Conservation (phyloP, 139 green algal genomes). For the Nannochloris sp. region DNA sequence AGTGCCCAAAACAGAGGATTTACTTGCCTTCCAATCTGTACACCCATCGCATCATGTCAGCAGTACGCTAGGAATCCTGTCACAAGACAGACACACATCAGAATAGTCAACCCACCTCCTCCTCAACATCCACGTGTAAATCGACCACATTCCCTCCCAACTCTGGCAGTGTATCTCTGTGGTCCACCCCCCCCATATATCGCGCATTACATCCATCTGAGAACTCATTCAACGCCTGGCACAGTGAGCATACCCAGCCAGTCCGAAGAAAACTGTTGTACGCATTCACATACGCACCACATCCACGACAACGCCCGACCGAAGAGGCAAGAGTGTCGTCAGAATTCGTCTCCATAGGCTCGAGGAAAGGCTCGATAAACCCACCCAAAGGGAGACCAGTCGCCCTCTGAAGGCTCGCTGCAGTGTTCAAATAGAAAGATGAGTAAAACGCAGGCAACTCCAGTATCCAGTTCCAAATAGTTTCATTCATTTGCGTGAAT, state of each 20-base stretch:
- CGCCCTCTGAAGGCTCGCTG: background rate
- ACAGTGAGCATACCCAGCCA: constrained; percentile 3
- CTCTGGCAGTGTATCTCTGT: background rate
- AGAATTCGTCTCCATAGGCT: background rate
- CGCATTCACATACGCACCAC: background rate
- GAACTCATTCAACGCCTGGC: background rate
- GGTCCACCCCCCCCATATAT: background rate
- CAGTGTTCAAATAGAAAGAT: background rate
- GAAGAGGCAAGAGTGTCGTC: background rate
- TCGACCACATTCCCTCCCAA: background rate
- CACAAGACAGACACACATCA: background rate
- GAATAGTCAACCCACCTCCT: background rate
- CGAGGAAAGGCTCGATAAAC: background rate
- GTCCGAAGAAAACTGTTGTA: background rate
- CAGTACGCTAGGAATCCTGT: background rate
- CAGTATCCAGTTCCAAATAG: too few species aligned
- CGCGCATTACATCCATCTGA: background rate
- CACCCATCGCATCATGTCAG: background rate
- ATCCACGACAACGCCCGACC: background rate
- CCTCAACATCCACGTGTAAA: background rate
- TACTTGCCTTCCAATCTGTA: background rate
- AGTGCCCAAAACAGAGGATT: background rate
- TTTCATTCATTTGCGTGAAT: too few species aligned
- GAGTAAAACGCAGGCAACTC: too few species aligned
- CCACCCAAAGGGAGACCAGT: background rate